Base-by-base conservation (phyloP, 2,329 filamentous ascomycete species). In the Xylariaceae sp. region DNA sequence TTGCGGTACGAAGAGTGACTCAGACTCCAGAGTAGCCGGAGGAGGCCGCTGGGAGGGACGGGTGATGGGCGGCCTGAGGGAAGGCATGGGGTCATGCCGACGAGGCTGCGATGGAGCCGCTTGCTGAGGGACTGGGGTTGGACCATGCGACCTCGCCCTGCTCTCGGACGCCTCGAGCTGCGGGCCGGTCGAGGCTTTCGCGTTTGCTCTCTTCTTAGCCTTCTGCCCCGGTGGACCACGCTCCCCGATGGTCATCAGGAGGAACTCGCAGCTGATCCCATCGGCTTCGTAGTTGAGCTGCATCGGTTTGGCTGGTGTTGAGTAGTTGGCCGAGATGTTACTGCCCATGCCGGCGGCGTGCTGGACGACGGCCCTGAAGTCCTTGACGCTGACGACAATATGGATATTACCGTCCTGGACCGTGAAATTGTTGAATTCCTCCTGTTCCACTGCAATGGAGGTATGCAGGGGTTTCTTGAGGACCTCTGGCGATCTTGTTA, bases 381-480 rank as follows among this genome's bases (percentile, higher is more conserved):
- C 84, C 50, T 86, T 88, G 51, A 90, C 83, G 46, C 78, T 85
- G 51, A 89, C 83, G 38, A 86, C 75, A 48, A 88, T 83, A 51
- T 88, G 84, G 36, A 88, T 69, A 32, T 81, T 79, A 39, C 85
- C 77, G 51, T 87, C 78, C 15, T 46, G 44, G 19, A 86, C 77
- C 15, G 75, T 67, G 40, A 89, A 84, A 32, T 80, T 72, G 37
- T 84, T 78, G 49, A 90, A 90, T 46, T 89, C 83, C 36, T 82
- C 74, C 19, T 75, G 77, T 51, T 87, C 82, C 11, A 89, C 72
- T 1, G 83, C 75, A 40, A 90, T 84, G 19, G 83, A 84, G 8
- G 84, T 90, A 46, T 86, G 82, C 2, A 90, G 66, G 5, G 84
- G 84, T 51, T 89, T 85, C 53, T 86, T 88, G 28, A 89, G 60